phyloP scores from a whole-genome alignment of 169 alveolate species.

The Perkinsus chesapeaki region DNA sequence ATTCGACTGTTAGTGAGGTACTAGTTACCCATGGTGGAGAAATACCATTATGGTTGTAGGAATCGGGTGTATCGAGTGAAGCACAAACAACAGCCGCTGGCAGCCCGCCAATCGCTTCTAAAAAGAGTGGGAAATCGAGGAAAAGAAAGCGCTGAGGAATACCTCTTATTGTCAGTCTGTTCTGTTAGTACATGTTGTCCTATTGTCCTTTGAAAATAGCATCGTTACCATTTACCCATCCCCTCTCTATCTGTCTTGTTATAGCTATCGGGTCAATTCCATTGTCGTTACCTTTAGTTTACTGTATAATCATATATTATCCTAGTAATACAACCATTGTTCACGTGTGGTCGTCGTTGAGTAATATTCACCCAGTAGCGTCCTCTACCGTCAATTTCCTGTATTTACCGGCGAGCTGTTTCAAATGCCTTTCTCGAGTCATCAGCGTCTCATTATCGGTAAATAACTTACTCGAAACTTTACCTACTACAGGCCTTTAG shows the following conservation, averaged over 20 bases:
- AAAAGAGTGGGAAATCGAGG: neutral
- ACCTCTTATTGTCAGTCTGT: neutral
- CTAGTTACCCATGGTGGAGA: neutral
- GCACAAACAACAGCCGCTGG: neutral
- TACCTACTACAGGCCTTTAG: too few relatives aligned
- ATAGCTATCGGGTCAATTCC: neutral
- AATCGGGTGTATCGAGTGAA: neutral
- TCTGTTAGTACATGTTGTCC: neutral
- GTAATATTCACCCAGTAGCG: too few relatives aligned
- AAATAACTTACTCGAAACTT: too few relatives aligned
- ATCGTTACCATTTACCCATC: neutral
- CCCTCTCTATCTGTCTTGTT: neutral
- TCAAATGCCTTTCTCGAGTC: too few relatives aligned
- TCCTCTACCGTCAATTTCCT: too few relatives aligned
- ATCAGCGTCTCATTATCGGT: too few relatives aligned
- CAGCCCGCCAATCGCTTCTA: neutral
- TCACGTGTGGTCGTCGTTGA: too few relatives aligned
- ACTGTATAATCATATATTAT: too few relatives aligned
- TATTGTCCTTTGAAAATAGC: neutral
- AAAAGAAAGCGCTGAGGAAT: neutral
- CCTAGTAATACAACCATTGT: too few relatives aligned
- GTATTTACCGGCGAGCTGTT: too few relatives aligned
- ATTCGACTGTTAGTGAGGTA: neutral
- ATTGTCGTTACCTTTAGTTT: too few relatives aligned
- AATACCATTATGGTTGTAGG: neutral